phyloP scores from a whole-genome alignment of 345 rosid genomes.

The Eucalyptus regnans region DNA sequence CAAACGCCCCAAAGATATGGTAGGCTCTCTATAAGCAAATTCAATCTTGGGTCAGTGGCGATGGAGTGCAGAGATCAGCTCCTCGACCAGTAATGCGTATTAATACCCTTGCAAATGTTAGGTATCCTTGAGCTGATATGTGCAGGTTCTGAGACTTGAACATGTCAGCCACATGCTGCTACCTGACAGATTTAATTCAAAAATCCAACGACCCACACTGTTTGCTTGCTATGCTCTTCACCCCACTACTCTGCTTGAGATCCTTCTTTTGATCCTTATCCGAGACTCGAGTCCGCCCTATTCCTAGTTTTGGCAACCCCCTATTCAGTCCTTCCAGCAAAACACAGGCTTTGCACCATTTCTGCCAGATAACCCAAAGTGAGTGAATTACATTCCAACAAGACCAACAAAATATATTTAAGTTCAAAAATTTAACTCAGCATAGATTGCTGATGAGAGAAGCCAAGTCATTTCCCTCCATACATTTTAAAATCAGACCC shows the following conservation, averaged over 20 bases:
- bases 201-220: constrained; percentile 80
- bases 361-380: constrained; percentile 16
- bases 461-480: background rate
- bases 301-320: constrained; percentile 85
- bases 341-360: constrained; percentile 96
- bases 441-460: background rate
- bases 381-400: background rate
- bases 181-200: background rate
- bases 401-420: background rate
- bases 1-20: background rate
- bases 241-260: constrained; percentile 3
- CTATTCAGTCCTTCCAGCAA: constrained; percentile 82
- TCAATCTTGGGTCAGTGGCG: background rate
- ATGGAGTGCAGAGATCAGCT: background rate
- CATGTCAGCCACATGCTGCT: background rate
- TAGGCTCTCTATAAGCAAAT: background rate
- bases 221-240: constrained; percentile 48
- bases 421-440: no score
- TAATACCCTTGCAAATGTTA: background rate
- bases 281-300: constrained; percentile 46
- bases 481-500: background rate
- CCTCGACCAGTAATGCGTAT: background rate
- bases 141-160: background rate
- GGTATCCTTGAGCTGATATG: background rate
- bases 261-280: constrained; percentile 23